These are phyloP conservation scores for Heritiera fomes DNA, from an alignment of 345 rosid species.

Conservation along the genomic window DNA sequence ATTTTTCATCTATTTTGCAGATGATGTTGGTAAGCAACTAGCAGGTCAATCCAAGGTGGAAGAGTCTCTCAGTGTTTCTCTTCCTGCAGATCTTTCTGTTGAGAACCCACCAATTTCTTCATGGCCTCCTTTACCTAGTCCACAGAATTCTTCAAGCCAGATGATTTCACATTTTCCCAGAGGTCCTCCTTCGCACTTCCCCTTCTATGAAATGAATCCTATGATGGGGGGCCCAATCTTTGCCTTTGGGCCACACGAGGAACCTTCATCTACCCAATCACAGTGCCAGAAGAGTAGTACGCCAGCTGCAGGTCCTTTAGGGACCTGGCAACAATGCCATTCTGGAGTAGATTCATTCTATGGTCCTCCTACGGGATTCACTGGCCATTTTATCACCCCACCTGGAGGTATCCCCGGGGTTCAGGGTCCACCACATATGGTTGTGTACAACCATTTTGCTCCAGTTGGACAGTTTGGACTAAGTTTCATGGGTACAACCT, in stretches of 20 bases:
- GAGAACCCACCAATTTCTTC: constrained; percentile 82
- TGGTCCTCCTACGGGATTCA: constrained; percentile 81
- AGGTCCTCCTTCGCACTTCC: constrained; percentile 78
- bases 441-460: constrained; percentile 95
- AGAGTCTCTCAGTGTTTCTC: constrained; percentile 82
- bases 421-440: constrained; percentile 95
- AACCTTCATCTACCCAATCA: constrained; percentile 61
- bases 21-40: constrained; percentile 47
- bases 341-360: constrained; percentile 83
- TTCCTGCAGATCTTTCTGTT: constrained; percentile 95
- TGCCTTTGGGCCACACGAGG: constrained; percentile 90
- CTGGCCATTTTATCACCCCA: constrained; percentile 87
- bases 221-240: constrained; percentile 84
- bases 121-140: constrained; percentile 80
- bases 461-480: constrained; percentile 97
- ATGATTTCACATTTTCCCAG: constrained; percentile 87
- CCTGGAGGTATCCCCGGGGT: constrained; percentile 86
- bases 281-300: constrained; percentile 72
- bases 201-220: constrained; percentile 89
- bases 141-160: constrained; percentile 68
- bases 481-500: constrained; percentile 94
- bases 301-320: constrained; percentile 62
- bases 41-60: constrained; percentile 69
- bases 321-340: constrained; percentile 81
- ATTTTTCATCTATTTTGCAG: constrained; percentile 38